A percentile compares a stretch with the other conserved stretches of the same genome.
Evolutionary conservation across 2,329 filamentous ascomycete genomes (phyloP).

Genomic region (Neodidymelliopsis sp.): DNA sequence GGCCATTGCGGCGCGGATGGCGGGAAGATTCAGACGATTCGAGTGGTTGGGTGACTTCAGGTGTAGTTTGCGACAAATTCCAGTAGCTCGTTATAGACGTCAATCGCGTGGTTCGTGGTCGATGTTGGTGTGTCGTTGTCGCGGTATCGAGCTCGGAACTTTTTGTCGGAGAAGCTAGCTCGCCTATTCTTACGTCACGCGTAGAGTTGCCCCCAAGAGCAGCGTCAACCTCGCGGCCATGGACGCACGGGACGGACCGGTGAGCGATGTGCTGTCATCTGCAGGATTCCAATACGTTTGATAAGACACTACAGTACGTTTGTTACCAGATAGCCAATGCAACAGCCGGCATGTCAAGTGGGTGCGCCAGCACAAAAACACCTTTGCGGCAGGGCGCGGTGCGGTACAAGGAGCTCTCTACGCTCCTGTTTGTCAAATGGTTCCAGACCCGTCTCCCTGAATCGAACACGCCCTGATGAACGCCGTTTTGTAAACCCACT

Average conservation of each 20-base stretch:
- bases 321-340: slow-evolving; percentile 29
- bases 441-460: slow-evolving; percentile 15
- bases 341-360: slow-evolving; percentile 13
- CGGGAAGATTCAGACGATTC: neutral
- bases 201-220: slow-evolving; percentile 7
- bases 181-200: slow-evolving; percentile 33
- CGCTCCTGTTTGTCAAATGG: slow-evolving; percentile 15
- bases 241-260: slow-evolving; percentile 3
- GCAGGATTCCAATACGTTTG: slow-evolving; percentile 23
- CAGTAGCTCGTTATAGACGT: neutral
- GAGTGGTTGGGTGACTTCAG: neutral
- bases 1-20: slow-evolving; percentile 34
- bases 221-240: no score
- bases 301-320: slow-evolving; percentile 42
- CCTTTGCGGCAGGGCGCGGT: slow-evolving; percentile 12
- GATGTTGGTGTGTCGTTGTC: slow-evolving; percentile 2
- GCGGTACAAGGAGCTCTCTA: slow-evolving; percentile 18
- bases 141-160: slow-evolving; percentile 20
- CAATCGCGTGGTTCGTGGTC: neutral
- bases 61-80: neutral
- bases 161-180: slow-evolving; percentile 33
- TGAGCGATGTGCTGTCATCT: no score
- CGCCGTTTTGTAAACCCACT: slow-evolving; percentile 38
- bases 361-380: slow-evolving; percentile 24
- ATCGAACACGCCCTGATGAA: slow-evolving; percentile 31